These are phyloP conservation scores for Crithidia thermophila DNA, from an alignment of 208 protist genomes.

Conservation along the genomic window DNA sequence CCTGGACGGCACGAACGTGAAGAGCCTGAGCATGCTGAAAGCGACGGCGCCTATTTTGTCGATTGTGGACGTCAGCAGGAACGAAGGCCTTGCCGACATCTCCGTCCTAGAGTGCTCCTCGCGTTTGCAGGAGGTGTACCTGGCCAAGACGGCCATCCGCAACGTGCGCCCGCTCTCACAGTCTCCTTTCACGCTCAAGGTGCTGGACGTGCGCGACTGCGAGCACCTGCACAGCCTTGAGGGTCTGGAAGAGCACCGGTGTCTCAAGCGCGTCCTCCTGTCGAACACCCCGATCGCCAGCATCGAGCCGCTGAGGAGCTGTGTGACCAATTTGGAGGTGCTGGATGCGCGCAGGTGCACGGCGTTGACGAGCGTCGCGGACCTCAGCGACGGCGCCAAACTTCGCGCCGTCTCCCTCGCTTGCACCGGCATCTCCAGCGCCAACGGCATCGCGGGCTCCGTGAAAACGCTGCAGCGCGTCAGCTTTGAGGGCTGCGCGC, in stretches of 20 bases:
- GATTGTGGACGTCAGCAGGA: slow-evolving; percentile 12
- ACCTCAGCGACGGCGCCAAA: background rate
- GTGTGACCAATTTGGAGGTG: background rate
- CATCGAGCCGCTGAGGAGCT: background rate
- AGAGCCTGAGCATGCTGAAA: background rate
- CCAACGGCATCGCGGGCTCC: slow-evolving; percentile 6
- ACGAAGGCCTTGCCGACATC: slow-evolving; percentile 1
- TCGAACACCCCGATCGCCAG: background rate
- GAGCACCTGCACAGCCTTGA: background rate
- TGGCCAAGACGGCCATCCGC: background rate
- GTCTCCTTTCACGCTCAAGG: slow-evolving; percentile 6
- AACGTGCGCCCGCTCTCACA: background rate
- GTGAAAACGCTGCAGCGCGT: background rate
- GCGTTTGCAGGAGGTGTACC: slow-evolving; percentile 4
- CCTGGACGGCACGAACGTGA: background rate
- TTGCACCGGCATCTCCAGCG: slow-evolving; percentile 9
- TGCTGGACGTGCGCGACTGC: slow-evolving; percentile 11
- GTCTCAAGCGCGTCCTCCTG: background rate
- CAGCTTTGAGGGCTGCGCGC: background rate
- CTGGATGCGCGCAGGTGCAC: background rate
- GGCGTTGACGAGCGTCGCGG: background rate
- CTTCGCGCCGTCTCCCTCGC: slow-evolving; percentile 5
- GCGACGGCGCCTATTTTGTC: background rate
- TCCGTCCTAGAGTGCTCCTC: background rate
- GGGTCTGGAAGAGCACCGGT: background rate